Evolutionary conservation across 2,329 filamentous ascomycete species (phyloP), one percentile per base, ranked within the genome.

Genomic region (Colletotrichum lupini): DNA sequence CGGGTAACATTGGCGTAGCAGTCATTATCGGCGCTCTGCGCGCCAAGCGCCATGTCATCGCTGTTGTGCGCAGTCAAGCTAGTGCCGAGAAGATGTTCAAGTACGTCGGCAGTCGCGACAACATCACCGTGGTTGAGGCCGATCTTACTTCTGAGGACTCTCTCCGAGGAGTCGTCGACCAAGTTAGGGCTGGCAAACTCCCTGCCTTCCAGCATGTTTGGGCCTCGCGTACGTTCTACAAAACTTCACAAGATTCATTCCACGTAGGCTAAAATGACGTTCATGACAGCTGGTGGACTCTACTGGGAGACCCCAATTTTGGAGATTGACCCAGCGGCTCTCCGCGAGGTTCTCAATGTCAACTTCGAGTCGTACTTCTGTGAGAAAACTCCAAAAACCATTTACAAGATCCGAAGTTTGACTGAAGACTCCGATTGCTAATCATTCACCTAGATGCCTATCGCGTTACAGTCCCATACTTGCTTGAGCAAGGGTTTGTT

Each of bases 191-290:
- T 3, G 82, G 82, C n/a, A 75, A 80, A 59, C 72, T 83, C 52
- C 82, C 82, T 2, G 70, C 78, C 11, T 84, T 84, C 64, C 82
- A 84, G 70, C 82, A 84, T 73, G 82, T 84, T 6, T 83, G 78
- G 62, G 69, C 78, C 46, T 74, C 76, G 28, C 79, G 81, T 83
- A 67, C 8, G 32, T 35, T 35, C 1, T 35, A 35, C 32, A 35
- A 5, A 1, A 1, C 3, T 12, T 35, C 11, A 1, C 11, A 12
- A 12, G 32, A 11, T 35, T 35, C 4, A 35, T 35, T 5, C 32
- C 6, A 19, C 14, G 35, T 63, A 24, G n/a, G 24, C 16, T 19
- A 11, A 19, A 7, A 4, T 61, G 8, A 61, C 16, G 8, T 12
- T 2, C 6, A 5, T 7, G 5, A n/a, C n/a, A 81, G 80, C 76